Base-by-base conservation (phyloP, 2,329 filamentous ascomycete genomes). In the Lithohypha guttulata region DNA sequence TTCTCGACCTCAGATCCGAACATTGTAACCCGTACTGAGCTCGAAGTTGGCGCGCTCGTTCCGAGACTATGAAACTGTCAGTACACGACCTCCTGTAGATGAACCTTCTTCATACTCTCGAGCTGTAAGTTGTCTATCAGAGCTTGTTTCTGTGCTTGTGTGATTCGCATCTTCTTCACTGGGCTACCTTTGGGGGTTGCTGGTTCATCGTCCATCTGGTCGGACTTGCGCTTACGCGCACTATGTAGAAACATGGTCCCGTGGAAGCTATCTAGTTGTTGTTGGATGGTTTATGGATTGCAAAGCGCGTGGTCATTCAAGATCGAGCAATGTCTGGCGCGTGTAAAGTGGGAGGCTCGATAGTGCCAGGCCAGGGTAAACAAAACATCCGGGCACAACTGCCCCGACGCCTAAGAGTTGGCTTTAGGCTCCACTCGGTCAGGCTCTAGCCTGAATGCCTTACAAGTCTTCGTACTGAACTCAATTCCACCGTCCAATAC, bases 11-110 rank as follows among this genome's bases (percentile, higher is more conserved):
- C 26, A 96, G 71, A 46, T 83, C 83, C 59, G 89, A 82, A 15
- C 86, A 83, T 60, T 94, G 87, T 7, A 93, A 72, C 43, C 81
- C 80, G 64, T 93, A 94, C 58, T 93, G 86, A 5, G 87, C 81
- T 53, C 87, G 77, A 45, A 96, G 69, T 59, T 89, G 86, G 51
- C 89, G 77, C 45, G 84, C 84, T 57, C 87, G 77, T 63, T 93
- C 83, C 13, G 84, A 86, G 50, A 94, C 86, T 94, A 50, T n/a
- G 15, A n/a, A 17, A 2, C 11, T 31, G 35, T 22, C 38, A 34
- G 19, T 33, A 34, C n/a, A 19, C 15, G 4, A 8, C 13, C 4
- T 44, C 30, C 15, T 8, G n/a, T 6, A 13, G n/a, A 13, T 4
- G 7, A 14, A 8, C 5, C 8, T 38, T 22, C n/a, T 13, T 59